Percentiles rank a stretch among this genome's conserved stretches.
Conservation (phyloP, 2,329 filamentous ascomycete genomes). For the Stemphylium beticola region DNA sequence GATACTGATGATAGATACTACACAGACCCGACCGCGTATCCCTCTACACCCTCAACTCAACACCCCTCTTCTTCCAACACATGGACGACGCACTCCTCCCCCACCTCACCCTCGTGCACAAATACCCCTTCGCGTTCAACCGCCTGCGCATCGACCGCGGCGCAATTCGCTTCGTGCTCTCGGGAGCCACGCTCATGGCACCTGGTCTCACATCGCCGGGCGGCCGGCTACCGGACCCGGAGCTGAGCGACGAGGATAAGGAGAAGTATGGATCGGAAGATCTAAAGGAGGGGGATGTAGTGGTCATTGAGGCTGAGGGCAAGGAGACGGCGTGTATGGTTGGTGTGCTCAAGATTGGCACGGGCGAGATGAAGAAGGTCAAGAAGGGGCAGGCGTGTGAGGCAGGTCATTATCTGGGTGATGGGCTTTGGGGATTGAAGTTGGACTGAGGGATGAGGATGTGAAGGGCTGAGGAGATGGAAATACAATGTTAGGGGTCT, state of each 20-base stretch:
- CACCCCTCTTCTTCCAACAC: constrained; percentile 91
- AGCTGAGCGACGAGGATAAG: constrained; percentile 43
- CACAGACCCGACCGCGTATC: constrained; percentile 79
- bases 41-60: constrained; percentile 80
- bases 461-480: not conserved
- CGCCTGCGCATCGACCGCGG: constrained; percentile 90
- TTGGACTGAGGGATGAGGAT: constrained; percentile 54
- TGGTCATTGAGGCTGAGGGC: constrained; percentile 89
- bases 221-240: constrained; percentile 72
- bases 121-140: constrained; percentile 83
- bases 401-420: constrained; percentile 89
- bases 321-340: constrained; percentile 92
- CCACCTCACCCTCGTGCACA: constrained; percentile 87
- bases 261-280: constrained; percentile 66
- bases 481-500: not conserved
- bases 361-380: constrained; percentile 89
- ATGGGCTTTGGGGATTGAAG: constrained; percentile 85
- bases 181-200: constrained; percentile 93
- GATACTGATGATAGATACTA: constrained; percentile 7
- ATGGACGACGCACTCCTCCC: constrained; percentile 79
- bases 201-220: constrained; percentile 87
- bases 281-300: constrained; percentile 79
- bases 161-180: constrained; percentile 94
- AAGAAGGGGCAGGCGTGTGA: constrained; percentile 95
- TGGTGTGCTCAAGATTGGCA: constrained; percentile 81